Percentiles rank a stretch among this genome's conserved stretches.
Conservation (phyloP, 345 rosid species). For the Eucalyptus curtisii region DNA sequence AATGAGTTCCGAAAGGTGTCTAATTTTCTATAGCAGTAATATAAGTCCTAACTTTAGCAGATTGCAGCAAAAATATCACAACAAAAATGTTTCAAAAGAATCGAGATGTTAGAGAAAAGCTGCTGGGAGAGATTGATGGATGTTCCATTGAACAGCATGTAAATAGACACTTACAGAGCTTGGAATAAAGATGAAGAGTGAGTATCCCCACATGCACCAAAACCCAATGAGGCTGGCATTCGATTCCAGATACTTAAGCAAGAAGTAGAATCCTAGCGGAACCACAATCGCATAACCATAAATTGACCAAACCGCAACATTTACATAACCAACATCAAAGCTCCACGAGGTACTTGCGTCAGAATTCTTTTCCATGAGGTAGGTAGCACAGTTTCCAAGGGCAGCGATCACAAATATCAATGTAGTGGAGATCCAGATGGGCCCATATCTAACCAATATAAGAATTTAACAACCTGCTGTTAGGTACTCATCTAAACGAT, state of each 20-base stretch:
- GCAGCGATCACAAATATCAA: conserved; percentile 72
- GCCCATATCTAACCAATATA: conserved; percentile 62
- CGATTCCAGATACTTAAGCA: conserved; percentile 73
- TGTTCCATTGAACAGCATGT: background rate
- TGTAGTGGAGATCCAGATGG: conserved; percentile 86
- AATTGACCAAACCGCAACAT: conserved; percentile 47
- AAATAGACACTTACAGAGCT: conserved; percentile 46
- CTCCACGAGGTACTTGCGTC: conserved; percentile 50
- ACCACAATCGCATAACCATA: conserved; percentile 72
- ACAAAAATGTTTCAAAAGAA: background rate
- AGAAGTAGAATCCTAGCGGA: conserved; percentile 78
- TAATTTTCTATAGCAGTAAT: background rate
- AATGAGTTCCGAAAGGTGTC: background rate
- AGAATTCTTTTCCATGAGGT: conserved; percentile 52
- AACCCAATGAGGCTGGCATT: conserved; percentile 65
- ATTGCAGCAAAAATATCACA: background rate
- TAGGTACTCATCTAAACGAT: background rate
- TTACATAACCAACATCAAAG: conserved; percentile 79
- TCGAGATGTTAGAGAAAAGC: background rate
- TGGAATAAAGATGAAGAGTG: conserved; percentile 63
- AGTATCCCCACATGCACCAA: conserved; percentile 99
- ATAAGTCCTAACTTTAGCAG: background rate
- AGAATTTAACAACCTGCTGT: background rate
- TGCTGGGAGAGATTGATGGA: background rate
- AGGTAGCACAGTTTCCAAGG: conserved; percentile 81